Percentiles rank a stretch among this genome's conserved stretches.
Evolutionary conservation across 371 early-diverging fungal genomes (phyloP).

Genomic region (Homolaphlyctis polyrhiza): DNA sequence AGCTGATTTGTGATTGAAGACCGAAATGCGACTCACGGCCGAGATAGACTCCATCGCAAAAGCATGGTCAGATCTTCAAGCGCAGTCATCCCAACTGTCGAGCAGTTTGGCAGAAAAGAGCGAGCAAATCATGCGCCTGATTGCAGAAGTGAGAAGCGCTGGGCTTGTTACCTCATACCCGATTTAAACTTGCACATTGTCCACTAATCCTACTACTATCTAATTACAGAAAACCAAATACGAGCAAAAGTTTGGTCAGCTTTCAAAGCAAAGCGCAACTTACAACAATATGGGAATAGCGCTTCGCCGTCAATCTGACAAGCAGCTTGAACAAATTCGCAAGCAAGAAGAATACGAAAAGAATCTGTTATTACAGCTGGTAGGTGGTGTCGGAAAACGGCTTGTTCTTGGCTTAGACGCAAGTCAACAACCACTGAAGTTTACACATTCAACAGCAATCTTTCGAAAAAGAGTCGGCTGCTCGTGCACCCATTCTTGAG

Average conservation of each 20-base stretch:
- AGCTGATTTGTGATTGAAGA: too few relatives aligned
- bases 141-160: conserved; percentile 62
- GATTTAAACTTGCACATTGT: too few relatives aligned
- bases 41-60: conserved; percentile 75
- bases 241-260: conserved; percentile 62
- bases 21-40: conserved; percentile 54
- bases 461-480: conserved; percentile 43
- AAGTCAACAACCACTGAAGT: background rate
- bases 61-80: conserved; percentile 74
- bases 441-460: conserved; percentile 16
- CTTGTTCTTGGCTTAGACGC: background rate
- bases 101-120: conserved; percentile 68
- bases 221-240: conserved; percentile 57
- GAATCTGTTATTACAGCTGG: conserved; percentile 58
- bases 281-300: conserved; percentile 59
- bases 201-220: background rate
- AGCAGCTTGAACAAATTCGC: conserved; percentile 75
- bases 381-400: too few relatives aligned
- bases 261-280: conserved; percentile 66
- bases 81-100: conserved; percentile 70
- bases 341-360: conserved; percentile 75
- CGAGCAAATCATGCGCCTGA: conserved; percentile 65
- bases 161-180: too few relatives aligned
- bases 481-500: conserved; percentile 43
- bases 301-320: conserved; percentile 68